Evolutionary conservation across 495 filamentous ascomycete genomes (phyloP).

Genomic region (Penicillium arizonense): DNA sequence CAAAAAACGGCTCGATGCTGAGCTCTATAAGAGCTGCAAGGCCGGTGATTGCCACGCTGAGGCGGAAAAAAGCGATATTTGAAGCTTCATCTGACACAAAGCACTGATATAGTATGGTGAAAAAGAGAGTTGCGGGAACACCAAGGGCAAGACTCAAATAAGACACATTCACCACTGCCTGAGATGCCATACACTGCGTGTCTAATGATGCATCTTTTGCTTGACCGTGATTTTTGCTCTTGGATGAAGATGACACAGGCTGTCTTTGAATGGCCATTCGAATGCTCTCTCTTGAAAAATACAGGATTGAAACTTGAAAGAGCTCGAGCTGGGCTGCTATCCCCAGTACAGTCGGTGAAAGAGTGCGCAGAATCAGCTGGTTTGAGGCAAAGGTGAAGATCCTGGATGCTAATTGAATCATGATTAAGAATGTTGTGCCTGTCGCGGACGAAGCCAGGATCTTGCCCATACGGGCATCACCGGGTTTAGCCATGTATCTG

Average conservation of each 20-base stretch:
- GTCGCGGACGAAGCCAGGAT: constrained; percentile 49
- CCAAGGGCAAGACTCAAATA: constrained; percentile 75
- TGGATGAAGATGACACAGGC: constrained; percentile 23
- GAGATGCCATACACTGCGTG: constrained; percentile 34
- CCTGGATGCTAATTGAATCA: constrained; percentile 80
- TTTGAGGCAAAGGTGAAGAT: constrained; percentile 87
- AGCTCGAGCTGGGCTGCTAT: constrained; percentile 87
- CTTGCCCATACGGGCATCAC: constrained; percentile 18
- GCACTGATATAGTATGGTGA: constrained; percentile 65
- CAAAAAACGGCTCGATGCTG: constrained; percentile 79
- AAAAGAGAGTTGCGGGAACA: constrained; percentile 53
- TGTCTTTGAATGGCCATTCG: constrained; percentile 85
- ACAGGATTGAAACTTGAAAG: constrained; percentile 81
- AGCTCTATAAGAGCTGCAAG: constrained; percentile 79
- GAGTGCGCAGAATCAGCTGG: constrained; percentile 79
- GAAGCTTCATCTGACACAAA: constrained; percentile 54
- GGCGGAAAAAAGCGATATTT: constrained; percentile 57
- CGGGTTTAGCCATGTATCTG: constrained; percentile 12
- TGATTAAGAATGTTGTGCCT: constrained; percentile 81
- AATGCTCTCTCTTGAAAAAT: constrained; percentile 87
- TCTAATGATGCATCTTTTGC: constrained; percentile 15
- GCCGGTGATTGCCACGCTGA: constrained; percentile 66
- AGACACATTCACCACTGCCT: constrained; percentile 84
- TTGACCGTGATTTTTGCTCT: constrained; percentile 9
- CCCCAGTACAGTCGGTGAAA: constrained; percentile 81